These are phyloP conservation scores for Drosera capensis DNA, from an alignment of 148 eudicot genomes.

Conservation along the genomic window DNA sequence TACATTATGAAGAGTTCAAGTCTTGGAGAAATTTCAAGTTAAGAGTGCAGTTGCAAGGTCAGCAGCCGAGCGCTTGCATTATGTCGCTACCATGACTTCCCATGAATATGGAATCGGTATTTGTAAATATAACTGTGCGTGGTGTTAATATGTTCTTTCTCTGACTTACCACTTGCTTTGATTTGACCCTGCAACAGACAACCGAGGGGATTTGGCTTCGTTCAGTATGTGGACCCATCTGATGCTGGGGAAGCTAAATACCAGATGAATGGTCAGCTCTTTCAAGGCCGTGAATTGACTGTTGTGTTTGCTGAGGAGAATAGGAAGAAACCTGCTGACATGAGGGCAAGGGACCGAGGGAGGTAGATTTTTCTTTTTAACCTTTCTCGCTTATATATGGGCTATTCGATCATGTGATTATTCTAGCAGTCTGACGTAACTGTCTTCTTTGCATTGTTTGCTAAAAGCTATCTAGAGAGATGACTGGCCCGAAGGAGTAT, in stretches of 20 bases:
- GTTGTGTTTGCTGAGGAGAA: slow-evolving; percentile 63
- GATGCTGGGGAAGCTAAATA: slow-evolving; percentile 68
- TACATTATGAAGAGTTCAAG: slow-evolving; percentile 80
- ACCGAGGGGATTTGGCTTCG: slow-evolving; percentile 84
- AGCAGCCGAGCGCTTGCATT: slow-evolving; percentile 78
- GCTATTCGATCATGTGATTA: no score
- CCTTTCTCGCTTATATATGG: no score
- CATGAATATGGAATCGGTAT: slow-evolving; percentile 12
- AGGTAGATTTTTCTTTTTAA: slow-evolving; percentile 17
- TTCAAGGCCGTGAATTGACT: slow-evolving; percentile 63
- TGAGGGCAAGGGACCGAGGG: slow-evolving; percentile 55
- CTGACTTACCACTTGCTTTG: slow-evolving; percentile 4
- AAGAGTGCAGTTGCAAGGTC: slow-evolving; percentile 66
- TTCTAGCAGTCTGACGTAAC: no score
- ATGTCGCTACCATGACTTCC: slow-evolving; percentile 36
- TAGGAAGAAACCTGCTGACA: slow-evolving; percentile 61
- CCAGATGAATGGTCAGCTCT: slow-evolving; percentile 53
- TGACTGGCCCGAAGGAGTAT: no score
- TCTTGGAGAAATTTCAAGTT: slow-evolving; percentile 97
- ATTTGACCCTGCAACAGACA: slow-evolving; percentile 31
- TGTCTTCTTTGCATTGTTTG: no score
- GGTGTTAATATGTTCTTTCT: slow-evolving; percentile 1
- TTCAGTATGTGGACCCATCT: slow-evolving; percentile 52
- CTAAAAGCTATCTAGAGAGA: no score
- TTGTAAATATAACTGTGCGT: slow-evolving; percentile 3